phyloP scores from a whole-genome alignment of 306 rosid species.

The Lathyrus aphaca region DNA sequence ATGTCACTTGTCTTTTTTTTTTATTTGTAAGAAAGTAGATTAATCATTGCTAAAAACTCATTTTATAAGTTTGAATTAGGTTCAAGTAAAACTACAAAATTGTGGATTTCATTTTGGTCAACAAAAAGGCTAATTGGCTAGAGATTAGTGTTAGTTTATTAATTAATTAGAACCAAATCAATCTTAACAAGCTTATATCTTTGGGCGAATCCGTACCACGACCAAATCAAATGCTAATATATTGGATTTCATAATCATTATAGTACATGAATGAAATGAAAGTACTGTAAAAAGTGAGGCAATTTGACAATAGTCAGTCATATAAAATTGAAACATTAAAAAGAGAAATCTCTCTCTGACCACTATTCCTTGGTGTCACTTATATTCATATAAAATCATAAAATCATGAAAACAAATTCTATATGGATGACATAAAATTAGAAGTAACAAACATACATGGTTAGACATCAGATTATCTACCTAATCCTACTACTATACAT shows the following conservation, averaged over 20 bases:
- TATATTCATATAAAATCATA: too few relatives aligned
- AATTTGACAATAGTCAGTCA: background rate
- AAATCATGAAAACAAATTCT: too few relatives aligned
- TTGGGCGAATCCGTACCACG: conserved; percentile 35
- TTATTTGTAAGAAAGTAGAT: too few relatives aligned
- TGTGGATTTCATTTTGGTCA: too few relatives aligned
- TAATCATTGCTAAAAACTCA: too few relatives aligned
- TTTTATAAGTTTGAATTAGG: too few relatives aligned
- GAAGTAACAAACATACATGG: too few relatives aligned
- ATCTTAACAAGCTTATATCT: background rate
- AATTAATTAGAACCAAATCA: conserved; percentile 24
- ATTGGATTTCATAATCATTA: background rate
- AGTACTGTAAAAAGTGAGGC: background rate
- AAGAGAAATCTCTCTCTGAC: background rate
- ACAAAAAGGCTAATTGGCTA: too few relatives aligned
- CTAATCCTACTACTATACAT: too few relatives aligned
- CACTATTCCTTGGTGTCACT: background rate
- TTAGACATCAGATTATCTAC: too few relatives aligned
- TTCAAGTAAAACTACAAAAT: too few relatives aligned
- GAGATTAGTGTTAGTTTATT: background rate
- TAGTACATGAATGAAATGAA: background rate
- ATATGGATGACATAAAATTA: too few relatives aligned
- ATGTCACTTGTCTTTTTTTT: background rate
- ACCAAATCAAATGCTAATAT: background rate
- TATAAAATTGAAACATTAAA: background rate